A percentile compares a stretch with the other conserved stretches of the same genome.
phyloP scores from a whole-genome alignment of 495 filamentous ascomycete genomes.

The Cercophora samala region DNA sequence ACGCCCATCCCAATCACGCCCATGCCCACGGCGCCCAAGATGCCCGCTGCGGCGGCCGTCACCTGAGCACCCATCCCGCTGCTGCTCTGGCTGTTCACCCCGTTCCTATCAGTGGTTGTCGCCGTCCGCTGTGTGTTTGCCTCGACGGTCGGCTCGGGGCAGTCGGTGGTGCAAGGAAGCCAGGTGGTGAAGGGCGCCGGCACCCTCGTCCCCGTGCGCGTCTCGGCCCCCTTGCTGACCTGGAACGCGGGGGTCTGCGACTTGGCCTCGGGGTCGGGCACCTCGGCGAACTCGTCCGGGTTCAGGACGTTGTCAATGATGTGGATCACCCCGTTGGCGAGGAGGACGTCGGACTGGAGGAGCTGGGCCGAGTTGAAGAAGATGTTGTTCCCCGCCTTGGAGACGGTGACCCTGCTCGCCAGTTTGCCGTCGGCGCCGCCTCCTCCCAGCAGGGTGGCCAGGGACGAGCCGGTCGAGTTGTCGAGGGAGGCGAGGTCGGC shows the following conservation, averaged over 20 bases:
- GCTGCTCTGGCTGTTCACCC: background rate
- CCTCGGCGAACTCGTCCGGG: conserved; percentile 46
- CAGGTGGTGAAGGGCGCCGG: conserved; percentile 40
- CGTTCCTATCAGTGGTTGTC: background rate
- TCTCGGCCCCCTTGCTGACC: conserved; percentile 35
- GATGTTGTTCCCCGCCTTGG: conserved; percentile 25
- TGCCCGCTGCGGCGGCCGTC: background rate
- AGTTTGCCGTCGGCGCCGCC: conserved; percentile 32
- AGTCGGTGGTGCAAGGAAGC: conserved; percentile 30
- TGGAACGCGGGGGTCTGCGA: conserved; percentile 47
- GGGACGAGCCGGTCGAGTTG: conserved; percentile 45
- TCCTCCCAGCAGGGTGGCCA: conserved; percentile 30
- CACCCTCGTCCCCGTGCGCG: conserved; percentile 16
- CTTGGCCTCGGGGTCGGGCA: conserved; percentile 40
- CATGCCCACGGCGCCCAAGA: conserved; percentile 9
- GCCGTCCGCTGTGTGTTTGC: background rate
- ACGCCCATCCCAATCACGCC: conserved; percentile 7
- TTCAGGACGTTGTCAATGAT: conserved; percentile 62
- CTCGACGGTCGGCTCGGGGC: background rate
- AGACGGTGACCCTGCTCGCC: conserved; percentile 10
- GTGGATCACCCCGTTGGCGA: conserved; percentile 65
- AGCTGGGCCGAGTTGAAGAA: conserved; percentile 53
- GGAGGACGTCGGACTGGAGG: conserved; percentile 54
- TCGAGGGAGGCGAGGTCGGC: conserved; percentile 34
- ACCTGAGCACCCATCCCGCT: background rate